Evolutionary conservation across 257 asterid genomes (phyloP).

Genomic region (Lithospermum erythrorhizon): DNA sequence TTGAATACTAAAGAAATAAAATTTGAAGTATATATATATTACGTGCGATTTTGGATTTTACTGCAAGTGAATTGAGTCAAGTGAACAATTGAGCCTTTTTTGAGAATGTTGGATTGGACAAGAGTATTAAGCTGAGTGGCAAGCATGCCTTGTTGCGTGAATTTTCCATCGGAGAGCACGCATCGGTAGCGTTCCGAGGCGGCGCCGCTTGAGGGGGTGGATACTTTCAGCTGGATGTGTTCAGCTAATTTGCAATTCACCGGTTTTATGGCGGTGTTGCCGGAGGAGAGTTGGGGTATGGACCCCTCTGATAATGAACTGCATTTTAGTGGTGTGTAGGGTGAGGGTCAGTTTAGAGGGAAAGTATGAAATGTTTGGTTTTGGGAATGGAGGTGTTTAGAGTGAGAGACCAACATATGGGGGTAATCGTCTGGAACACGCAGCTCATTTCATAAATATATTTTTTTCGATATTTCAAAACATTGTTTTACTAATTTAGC

Average conservation of each 20-base stretch:
- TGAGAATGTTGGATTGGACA: conserved; percentile 37
- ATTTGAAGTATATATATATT: not conserved
- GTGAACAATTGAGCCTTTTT: conserved; percentile 57
- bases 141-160: conserved; percentile 73
- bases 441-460: too few relatives aligned
- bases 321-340: too few relatives aligned
- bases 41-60: conserved; percentile 53
- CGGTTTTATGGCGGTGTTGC: conserved; percentile 33
- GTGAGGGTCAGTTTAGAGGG: too few relatives aligned
- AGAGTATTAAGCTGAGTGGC: conserved; percentile 65
- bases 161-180: conserved; percentile 57
- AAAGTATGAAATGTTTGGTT: too few relatives aligned
- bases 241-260: too few relatives aligned
- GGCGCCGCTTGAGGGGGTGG: conserved; percentile 24
- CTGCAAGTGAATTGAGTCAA: conserved; percentile 61
- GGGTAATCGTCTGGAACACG: too few relatives aligned
- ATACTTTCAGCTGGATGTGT: too few relatives aligned
- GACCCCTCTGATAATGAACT: conserved; percentile 52
- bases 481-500: too few relatives aligned
- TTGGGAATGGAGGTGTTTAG: too few relatives aligned
- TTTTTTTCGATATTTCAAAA: too few relatives aligned
- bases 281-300: conserved; percentile 31
- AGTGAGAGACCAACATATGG: too few relatives aligned
- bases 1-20: too few relatives aligned
- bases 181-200: conserved; percentile 50